Base-by-base conservation (phyloP, 2,329 filamentous ascomycete genomes). In the Hymenoscyphus fraxineus region DNA sequence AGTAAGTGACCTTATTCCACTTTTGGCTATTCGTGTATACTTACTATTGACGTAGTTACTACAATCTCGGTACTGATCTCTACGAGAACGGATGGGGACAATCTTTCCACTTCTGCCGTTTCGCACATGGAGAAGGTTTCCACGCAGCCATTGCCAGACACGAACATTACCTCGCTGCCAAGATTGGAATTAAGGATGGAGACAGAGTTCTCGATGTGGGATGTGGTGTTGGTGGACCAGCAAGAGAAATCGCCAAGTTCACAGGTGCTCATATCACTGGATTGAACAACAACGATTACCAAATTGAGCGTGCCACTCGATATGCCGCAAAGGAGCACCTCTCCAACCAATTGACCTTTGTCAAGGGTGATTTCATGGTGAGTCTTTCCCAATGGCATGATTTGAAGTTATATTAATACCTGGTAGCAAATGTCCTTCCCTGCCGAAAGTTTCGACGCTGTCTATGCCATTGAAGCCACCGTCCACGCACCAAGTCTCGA, bases 261-360 rank as follows among this genome's bases (percentile, higher is more conserved):
- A 90, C 92, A 15, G 94, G 92, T 66, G 90, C 87, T 73, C 92
- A 97, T 73, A 86, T 98, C 68, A 90, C 92, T 38, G 95, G 95
- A 58, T 81, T 98, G 77, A 99, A 98, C 88, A 98, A 97, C 87
- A 98, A 98, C 80, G 92, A 98, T 81, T 98, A 98, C 83, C 95
- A 98, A 81, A 97, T 98, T 71, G 88, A 97, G 77, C 91, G 95
- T 70, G 94, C 93, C n/a, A 93, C 88, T 22, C 83, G 84, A 64
- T 98, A 98, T 76, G 92, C 93, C 3, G 79, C 85, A 67, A 92
- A 93, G 80, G 92, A 96, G 79, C 88, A 88, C 61, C 82, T 98
- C 60, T 85, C 89, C 1, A 78, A 92, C 74, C 93, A 97, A 81
- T 81, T 97, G 71, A 84, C 84, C 67, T 98, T 93, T 73, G 90